Percentiles rank a stretch among this genome's conserved stretches.
Conservation (phyloP, 1,139 yeast species). For the Yamadazyma friedrichii region DNA sequence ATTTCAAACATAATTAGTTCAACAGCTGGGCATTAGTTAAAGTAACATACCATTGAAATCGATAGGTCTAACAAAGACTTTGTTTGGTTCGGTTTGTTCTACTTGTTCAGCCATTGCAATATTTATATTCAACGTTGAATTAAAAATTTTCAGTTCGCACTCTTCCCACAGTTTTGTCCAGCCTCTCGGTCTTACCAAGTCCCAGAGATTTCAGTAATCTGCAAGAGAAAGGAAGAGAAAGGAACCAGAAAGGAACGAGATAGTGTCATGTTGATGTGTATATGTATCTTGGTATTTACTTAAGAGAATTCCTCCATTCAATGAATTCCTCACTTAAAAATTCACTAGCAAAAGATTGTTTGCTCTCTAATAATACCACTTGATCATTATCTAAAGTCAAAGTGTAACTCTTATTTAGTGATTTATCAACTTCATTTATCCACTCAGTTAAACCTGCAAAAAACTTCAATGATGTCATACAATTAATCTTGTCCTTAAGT, state of each 20-base stretch:
- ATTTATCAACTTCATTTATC: conserved; percentile 57
- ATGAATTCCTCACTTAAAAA: conserved; percentile 15
- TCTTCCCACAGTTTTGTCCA: not conserved
- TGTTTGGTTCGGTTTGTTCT: conserved; percentile 24
- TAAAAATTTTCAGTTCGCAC: conserved; percentile 3
- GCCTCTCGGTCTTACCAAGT: too few species aligned
- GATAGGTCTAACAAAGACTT: conserved; percentile 43
- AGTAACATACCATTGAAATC: conserved; percentile 27
- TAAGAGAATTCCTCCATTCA: conserved; percentile 10
- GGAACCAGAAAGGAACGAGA: too few species aligned
- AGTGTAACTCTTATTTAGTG: conserved; percentile 11
- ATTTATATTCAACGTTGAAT: conserved; percentile 2
- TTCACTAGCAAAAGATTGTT: conserved; percentile 13
- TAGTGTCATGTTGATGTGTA: too few species aligned
- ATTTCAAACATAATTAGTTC: too few species aligned
- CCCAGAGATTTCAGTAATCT: too few species aligned
- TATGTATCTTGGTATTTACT: too few species aligned
- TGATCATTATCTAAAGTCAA: conserved; percentile 11
- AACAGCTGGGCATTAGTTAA: too few species aligned
- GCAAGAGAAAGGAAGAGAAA: too few species aligned
- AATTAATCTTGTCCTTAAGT: conserved; percentile 60
- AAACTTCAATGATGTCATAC: conserved; percentile 78
- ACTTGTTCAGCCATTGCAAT: conserved; percentile 5
- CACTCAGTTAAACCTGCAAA: conserved; percentile 84
- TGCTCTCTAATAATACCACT: conserved; percentile 9